Evolutionary conservation across 306 rosid species (phyloP).

Genomic region (Delonix regia): DNA sequence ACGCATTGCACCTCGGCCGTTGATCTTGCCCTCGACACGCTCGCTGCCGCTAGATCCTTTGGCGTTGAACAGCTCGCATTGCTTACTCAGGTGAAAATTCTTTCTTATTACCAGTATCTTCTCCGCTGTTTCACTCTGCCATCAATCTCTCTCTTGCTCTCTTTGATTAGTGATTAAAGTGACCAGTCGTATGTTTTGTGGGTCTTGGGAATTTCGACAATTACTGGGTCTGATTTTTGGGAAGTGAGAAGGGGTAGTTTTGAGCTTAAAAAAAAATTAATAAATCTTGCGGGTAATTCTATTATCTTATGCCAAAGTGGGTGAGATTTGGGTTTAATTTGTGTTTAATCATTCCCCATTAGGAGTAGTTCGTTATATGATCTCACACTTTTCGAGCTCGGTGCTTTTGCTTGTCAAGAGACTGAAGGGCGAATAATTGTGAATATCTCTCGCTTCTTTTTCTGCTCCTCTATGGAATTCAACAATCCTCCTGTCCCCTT

Average conservation of each 20-base stretch:
- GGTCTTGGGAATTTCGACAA: slow-evolving; percentile 39
- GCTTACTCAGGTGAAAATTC: slow-evolving; percentile 80
- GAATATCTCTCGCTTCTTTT: slow-evolving; percentile 35
- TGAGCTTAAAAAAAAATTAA: neutral
- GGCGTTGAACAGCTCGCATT: slow-evolving; percentile 97
- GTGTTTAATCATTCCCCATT: slow-evolving; percentile 20
- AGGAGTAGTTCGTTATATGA: slow-evolving; percentile 25
- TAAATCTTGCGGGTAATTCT: neutral
- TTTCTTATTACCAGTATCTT: neutral
- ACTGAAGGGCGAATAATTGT: slow-evolving; percentile 12
- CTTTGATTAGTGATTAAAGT: slow-evolving; percentile 35
- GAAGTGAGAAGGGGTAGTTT: slow-evolving; percentile 31
- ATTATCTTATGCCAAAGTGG: slow-evolving; percentile 23
- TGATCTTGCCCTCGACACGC: slow-evolving; percentile 96
- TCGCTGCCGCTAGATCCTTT: slow-evolving; percentile 92
- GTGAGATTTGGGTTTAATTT: slow-evolving; percentile 30
- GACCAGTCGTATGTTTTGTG: slow-evolving; percentile 47
- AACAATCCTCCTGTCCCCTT: slow-evolving; percentile 38
- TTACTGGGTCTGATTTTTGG: slow-evolving; percentile 35
- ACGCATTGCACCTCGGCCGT: slow-evolving; percentile 99
- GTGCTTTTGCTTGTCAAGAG: slow-evolving; percentile 37
- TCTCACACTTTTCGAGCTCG: slow-evolving; percentile 17
- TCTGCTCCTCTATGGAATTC: slow-evolving; percentile 4
- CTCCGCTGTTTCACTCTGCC: neutral
- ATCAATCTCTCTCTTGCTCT: neutral